phyloP scores from a whole-genome alignment of 805 yeast species.

The Saccharomycopsis selenospora region DNA sequence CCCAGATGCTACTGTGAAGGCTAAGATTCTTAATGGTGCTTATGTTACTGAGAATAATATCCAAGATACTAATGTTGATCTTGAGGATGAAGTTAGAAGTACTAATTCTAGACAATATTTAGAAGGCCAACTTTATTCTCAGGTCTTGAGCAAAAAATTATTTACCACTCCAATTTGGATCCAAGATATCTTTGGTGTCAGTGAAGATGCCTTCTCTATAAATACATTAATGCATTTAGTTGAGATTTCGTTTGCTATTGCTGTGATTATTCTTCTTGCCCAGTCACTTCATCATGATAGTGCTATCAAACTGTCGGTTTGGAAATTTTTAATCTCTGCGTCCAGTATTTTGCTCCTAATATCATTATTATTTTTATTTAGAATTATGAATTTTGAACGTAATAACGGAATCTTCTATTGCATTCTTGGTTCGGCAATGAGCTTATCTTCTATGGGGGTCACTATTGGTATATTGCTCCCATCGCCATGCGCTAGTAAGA shows the following conservation, averaged over 20 bases:
- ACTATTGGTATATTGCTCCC: conserved; percentile 20
- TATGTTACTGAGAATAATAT: background rate
- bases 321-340: conserved; percentile 34
- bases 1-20: too few species aligned
- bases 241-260: conserved; percentile 16
- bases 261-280: conserved; percentile 14
- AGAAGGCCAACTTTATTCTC: conserved; percentile 18
- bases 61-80: background rate
- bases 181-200: conserved; percentile 17
- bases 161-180: conserved; percentile 14
- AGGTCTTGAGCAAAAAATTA: conserved; percentile 14
- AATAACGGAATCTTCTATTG: conserved; percentile 38
- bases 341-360: conserved; percentile 30
- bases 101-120: conserved; percentile 9
- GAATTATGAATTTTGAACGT: conserved; percentile 34
- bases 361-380: conserved; percentile 32
- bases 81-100: conserved; percentile 4
- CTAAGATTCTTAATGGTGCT: background rate
- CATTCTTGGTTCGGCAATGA: conserved; percentile 30
- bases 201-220: conserved; percentile 11
- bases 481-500: conserved; percentile 7
- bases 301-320: conserved; percentile 26
- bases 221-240: conserved; percentile 19
- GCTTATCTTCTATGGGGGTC: conserved; percentile 31
- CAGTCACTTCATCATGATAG: conserved; percentile 25